These are phyloP conservation scores for Physaria fendleri DNA, from an alignment of 345 rosid genomes.

Conservation along the genomic window DNA sequence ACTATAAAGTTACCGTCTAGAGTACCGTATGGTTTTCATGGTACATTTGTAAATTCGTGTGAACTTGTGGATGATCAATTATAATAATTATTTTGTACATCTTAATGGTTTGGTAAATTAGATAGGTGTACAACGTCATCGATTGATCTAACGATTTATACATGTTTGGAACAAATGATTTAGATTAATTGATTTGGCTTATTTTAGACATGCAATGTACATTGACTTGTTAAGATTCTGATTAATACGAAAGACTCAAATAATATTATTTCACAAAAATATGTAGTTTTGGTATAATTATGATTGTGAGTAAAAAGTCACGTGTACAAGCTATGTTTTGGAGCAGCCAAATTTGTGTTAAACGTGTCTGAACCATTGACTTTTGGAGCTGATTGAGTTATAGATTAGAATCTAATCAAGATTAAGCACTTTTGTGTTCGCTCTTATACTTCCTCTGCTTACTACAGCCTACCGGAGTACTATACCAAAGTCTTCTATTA, in stretches of 20 bases:
- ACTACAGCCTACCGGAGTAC: no score
- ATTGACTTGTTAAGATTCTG: neutral
- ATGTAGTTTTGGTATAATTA: no score
- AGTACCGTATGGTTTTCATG: slow-evolving; percentile 96
- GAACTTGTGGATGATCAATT: slow-evolving; percentile 55
- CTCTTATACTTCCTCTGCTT: no score
- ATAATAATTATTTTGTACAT: slow-evolving; percentile 4
- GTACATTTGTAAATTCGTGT: slow-evolving; percentile 65
- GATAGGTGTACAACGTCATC: neutral
- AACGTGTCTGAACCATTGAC: no score
- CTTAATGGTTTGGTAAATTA: neutral
- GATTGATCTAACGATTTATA: neutral
- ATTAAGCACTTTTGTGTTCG: no score
- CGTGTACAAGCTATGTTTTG: no score
- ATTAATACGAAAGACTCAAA: neutral
- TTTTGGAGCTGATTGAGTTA: no score
- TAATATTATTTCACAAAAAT: neutral
- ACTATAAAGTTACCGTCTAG: slow-evolving; percentile 69
- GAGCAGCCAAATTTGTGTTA: no score
- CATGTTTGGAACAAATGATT: neutral
- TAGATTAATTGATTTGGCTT: neutral
- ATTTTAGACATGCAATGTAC: neutral
- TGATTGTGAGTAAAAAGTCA: no score
- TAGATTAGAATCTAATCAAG: no score
- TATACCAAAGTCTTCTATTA: no score